Evolutionary conservation across 768 basidiomycete species (phyloP).

Genomic region (Auricularia heimuer): DNA sequence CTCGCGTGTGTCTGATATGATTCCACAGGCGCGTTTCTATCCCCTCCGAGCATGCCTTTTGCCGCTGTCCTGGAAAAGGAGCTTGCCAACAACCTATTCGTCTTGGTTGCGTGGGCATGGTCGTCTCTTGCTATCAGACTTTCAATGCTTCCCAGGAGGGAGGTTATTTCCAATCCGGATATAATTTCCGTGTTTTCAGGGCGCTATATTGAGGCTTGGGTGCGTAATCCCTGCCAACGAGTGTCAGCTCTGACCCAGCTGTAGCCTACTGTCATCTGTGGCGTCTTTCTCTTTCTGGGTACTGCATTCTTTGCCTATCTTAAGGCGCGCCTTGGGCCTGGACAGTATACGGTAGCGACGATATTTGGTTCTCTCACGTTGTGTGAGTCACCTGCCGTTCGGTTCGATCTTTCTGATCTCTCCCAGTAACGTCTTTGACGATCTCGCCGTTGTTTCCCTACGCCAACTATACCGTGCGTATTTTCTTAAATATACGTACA

Average conservation of each 20-base stretch:
- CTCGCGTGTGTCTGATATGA: background rate
- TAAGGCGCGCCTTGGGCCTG: conserved; percentile 49
- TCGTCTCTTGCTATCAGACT: conserved; percentile 53
- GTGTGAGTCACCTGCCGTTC: conserved; percentile 26
- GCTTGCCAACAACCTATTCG: conserved; percentile 41
- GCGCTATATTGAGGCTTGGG: conserved; percentile 43
- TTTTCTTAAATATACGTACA: background rate
- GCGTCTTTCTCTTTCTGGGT: conserved; percentile 55
- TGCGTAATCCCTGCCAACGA: conserved; percentile 13
- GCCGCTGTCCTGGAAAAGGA: conserved; percentile 61
- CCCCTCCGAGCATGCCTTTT: conserved; percentile 60
- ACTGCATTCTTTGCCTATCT: conserved; percentile 49
- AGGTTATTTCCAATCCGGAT: conserved; percentile 30
- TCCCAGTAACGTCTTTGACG: conserved; percentile 15
- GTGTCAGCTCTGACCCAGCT: background rate
- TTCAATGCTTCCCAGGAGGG: conserved; percentile 43
- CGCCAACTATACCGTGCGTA: conserved; percentile 43
- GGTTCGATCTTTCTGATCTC: background rate
- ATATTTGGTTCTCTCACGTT: conserved; percentile 53
- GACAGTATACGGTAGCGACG: conserved; percentile 47
- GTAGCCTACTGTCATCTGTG: conserved; percentile 37
- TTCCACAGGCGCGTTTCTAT: conserved; percentile 45
- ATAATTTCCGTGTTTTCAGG: conserved; percentile 36
- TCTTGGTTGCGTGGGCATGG: conserved; percentile 57
- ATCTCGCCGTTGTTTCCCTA: conserved; percentile 57